These are phyloP conservation scores for Populus hybrid DNA, from an alignment of 441 rosid genomes.

Conservation along the genomic window DNA sequence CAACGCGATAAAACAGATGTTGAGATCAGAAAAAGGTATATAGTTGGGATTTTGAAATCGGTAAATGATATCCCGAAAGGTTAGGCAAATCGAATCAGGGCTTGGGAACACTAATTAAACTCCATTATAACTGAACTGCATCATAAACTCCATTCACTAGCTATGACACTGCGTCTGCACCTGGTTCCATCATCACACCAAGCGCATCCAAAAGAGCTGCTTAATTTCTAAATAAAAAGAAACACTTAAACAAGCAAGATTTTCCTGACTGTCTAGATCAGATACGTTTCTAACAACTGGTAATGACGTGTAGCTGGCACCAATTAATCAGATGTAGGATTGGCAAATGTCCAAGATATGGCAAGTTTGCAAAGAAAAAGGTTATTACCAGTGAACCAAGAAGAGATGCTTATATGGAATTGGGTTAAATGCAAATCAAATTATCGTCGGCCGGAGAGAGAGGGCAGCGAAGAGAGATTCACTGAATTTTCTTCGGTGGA, in stretches of 20 bases:
- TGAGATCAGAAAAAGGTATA: constrained; percentile 8
- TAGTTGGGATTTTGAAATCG: constrained; percentile 11
- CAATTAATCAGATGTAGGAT: constrained; percentile 21
- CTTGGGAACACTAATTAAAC: not conserved
- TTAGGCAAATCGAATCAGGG: constrained; percentile 29
- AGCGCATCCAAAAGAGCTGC: constrained; percentile 14
- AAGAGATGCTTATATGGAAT: constrained; percentile 29
- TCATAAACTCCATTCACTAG: not conserved
- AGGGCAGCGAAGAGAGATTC: not conserved
- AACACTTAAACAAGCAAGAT: constrained; percentile 18
- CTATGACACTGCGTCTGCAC: not conserved
- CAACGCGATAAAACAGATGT: not conserved
- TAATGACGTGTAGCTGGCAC: constrained; percentile 33
- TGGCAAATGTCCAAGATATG: constrained; percentile 30
- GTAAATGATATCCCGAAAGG: constrained; percentile 28
- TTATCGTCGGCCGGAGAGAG: constrained; percentile 1
- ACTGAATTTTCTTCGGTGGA: not conserved
- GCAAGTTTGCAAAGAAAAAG: constrained; percentile 31
- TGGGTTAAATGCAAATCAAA: constrained; percentile 27
- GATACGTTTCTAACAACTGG: not conserved
- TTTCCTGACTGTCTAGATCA: constrained; percentile 37
- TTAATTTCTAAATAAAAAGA: not conserved
- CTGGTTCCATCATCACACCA: constrained; percentile 24
- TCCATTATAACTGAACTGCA: not conserved
- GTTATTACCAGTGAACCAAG: constrained; percentile 22